Base-by-base conservation (phyloP, 2,329 filamentous ascomycete genomes). In the Pseudogymnoascus sp. region DNA sequence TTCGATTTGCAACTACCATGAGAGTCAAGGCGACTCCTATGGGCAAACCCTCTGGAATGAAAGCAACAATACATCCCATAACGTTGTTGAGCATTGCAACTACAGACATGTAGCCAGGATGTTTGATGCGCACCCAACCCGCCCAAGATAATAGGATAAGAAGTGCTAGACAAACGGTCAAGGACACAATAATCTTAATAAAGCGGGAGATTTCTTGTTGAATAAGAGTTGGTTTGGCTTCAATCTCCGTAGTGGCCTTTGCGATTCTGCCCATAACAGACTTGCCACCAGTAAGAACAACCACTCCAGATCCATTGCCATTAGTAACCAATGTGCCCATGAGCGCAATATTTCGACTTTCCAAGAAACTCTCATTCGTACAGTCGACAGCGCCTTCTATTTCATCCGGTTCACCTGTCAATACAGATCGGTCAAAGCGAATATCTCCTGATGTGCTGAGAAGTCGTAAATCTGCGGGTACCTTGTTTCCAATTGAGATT, bases 341-440 rank as follows among this genome's bases (percentile, higher is more conserved):
- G 78, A 99, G 99, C 64, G 99, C 83, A 84, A 96, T 97, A 76
- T 99, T 99, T 99, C 95, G 78, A 99, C 94, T 78, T 96, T 91
- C 68, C 68, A 97, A 94, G 49, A 93, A 52, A 92, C 94, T 68
- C 83, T 80, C 67, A 97, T 80, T 19, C 19, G 19, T 19, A 19
- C 19, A 19, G 5, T 82, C 80, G 2, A 74, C 74, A 59, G 82
- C 83, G 70, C 93, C 90, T 78, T 99, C 84, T 60, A 99, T 93
- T 74, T 93, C 97, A 78, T 97, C 92, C 74, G 93, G 97, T 79
- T 99, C 94, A 71, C 94, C 94, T 0, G 94, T 99, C 71, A 99
- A 80, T 72, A 99, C 93, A 62, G 93, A 94, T 78, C 99, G 94
- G 76, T 99, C 94, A 64, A 99, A 81, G 99, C 99, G 84, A 92